A percentile compares a stretch with the other conserved stretches of the same genome.
phyloP scores from a whole-genome alignment of 1,284 basidiomycete species.

The Melampsora occidentalis region DNA sequence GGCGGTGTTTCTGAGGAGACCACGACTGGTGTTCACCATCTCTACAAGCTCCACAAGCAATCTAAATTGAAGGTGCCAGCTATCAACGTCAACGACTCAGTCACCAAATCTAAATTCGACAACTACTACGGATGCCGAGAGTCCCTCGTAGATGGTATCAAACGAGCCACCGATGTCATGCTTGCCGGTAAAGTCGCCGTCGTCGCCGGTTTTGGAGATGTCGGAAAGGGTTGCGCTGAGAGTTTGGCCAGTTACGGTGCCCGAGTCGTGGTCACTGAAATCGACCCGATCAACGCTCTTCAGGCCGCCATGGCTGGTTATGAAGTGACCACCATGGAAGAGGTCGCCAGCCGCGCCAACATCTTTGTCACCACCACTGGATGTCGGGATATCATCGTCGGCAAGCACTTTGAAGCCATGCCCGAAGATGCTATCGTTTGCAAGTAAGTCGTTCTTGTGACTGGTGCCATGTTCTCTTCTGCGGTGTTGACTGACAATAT shows the following conservation, averaged over 20 bases:
- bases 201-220: conserved; percentile 97
- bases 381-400: conserved; percentile 96
- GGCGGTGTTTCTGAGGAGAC: conserved; percentile 97
- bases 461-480: not conserved
- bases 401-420: conserved; percentile 89
- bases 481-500: not conserved
- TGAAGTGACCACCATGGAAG: conserved; percentile 98
- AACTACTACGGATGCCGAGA: conserved; percentile 96
- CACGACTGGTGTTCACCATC: conserved; percentile 98
- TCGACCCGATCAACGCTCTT: conserved; percentile 99
- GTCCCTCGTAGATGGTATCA: conserved; percentile 99
- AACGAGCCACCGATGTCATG: conserved; percentile 99
- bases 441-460: conserved; percentile 64
- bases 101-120: conserved; percentile 98
- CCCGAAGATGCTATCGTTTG: conserved; percentile 97
- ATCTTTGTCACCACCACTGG: conserved; percentile 98
- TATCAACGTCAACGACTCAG: conserved; percentile 98
- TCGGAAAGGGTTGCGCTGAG: conserved; percentile 99
- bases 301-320: conserved; percentile 99
- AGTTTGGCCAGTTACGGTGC: conserved; percentile 94
- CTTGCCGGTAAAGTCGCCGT: conserved; percentile 98
- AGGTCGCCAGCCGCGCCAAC: conserved; percentile 81
- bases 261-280: conserved; percentile 94
- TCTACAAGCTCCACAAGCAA: conserved; percentile 95
- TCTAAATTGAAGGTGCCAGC: conserved; percentile 95